phyloP scores from a whole-genome alignment of 306 rosid species.

The Castanea mollissima region DNA sequence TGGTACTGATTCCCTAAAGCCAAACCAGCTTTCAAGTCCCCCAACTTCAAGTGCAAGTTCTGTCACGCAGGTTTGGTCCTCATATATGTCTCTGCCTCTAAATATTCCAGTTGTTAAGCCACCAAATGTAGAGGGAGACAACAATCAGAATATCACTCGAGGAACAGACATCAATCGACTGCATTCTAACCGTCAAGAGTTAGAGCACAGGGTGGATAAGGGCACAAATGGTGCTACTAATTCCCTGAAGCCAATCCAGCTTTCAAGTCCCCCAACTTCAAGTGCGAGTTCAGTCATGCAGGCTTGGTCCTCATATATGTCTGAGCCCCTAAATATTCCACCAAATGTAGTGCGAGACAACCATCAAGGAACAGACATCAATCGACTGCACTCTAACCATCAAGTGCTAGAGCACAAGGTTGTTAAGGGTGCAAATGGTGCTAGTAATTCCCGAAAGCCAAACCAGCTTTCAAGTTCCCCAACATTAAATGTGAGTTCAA shows the following conservation, averaged over 20 bases:
- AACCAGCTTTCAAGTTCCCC: slow-evolving; percentile 47
- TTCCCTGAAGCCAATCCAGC: slow-evolving; percentile 39
- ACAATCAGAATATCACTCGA: slow-evolving; percentile 34
- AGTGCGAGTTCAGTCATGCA: slow-evolving; percentile 37
- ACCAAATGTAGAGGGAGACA: slow-evolving; percentile 30
- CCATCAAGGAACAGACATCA: slow-evolving; percentile 57
- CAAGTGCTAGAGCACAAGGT: slow-evolving; percentile 45
- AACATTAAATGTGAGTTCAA: slow-evolving; percentile 30
- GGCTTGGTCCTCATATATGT: slow-evolving; percentile 33
- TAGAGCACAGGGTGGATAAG: slow-evolving; percentile 44
- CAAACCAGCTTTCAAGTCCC: slow-evolving; percentile 47
- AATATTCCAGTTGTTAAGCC: slow-evolving; percentile 37
- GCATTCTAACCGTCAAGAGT: slow-evolving; percentile 34
- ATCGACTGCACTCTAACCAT: slow-evolving; percentile 31
- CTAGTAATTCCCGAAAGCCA: slow-evolving; percentile 26
- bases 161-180: slow-evolving; percentile 56
- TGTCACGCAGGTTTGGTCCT: slow-evolving; percentile 35
- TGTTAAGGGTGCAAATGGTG: too few species aligned
- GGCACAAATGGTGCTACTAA: slow-evolving; percentile 32
- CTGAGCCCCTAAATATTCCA: slow-evolving; percentile 39
- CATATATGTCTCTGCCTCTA: slow-evolving; percentile 41
- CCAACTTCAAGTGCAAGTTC: slow-evolving; percentile 37
- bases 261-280: slow-evolving; percentile 40
- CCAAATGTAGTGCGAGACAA: slow-evolving; percentile 35
- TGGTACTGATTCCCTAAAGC: slow-evolving; percentile 17